phyloP scores from a whole-genome alignment of 148 eudicot species.

The Dysphania ambrosioides region DNA sequence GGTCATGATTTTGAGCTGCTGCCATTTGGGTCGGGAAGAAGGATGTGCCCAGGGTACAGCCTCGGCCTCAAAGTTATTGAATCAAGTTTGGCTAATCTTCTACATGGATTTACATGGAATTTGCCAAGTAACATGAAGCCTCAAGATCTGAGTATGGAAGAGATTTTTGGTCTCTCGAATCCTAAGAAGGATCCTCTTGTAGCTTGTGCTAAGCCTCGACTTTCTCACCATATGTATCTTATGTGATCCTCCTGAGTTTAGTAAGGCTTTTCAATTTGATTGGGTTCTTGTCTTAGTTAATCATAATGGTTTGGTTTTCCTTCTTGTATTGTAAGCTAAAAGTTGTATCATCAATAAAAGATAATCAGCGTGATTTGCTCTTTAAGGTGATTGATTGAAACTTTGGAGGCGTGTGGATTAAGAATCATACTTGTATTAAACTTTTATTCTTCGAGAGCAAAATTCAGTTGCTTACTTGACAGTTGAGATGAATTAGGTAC shows the following conservation, averaged over 20 bases:
- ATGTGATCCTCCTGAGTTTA: not conserved
- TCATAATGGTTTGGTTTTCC: too few relatives aligned
- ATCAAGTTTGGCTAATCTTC: not conserved
- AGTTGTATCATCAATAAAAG: too few relatives aligned
- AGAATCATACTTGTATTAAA: too few relatives aligned
- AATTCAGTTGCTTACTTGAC: too few relatives aligned
- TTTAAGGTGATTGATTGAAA: too few relatives aligned
- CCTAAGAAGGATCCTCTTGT: not conserved
- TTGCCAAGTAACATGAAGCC: not conserved
- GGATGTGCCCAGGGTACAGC: not conserved
- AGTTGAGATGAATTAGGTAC: too few relatives aligned
- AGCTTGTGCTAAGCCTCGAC: not conserved
- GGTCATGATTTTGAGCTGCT: not conserved
- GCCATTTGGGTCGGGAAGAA: not conserved
- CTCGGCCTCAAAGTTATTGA: not conserved
- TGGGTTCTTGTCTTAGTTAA: too few relatives aligned
- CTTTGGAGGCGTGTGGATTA: too few relatives aligned
- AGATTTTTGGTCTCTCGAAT: not conserved
- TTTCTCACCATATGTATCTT: not conserved
- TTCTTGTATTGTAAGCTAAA: too few relatives aligned
- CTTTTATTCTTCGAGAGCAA: too few relatives aligned
- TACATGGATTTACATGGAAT: not conserved
- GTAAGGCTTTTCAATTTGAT: too few relatives aligned
- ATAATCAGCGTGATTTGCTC: too few relatives aligned
- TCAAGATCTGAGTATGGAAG: not conserved